Base-by-base conservation (phyloP, 805 yeast genomes). In the Blastobotrys attinorum region DNA sequence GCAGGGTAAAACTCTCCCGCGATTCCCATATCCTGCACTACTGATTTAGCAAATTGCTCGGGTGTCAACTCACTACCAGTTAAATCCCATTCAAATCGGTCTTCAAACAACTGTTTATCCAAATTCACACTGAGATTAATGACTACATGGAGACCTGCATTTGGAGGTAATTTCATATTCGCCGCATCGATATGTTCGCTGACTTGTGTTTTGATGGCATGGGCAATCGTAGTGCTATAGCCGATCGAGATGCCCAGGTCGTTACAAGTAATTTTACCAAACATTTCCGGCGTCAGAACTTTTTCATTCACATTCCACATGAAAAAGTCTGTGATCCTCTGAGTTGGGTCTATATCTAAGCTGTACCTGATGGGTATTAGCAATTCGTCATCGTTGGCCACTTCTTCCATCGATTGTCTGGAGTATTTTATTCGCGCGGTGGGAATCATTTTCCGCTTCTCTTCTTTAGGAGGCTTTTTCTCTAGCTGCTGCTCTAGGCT, bases 31-130 rank as follows among this genome's bases (percentile, higher is more conserved):
- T 92, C 98, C 32, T 77, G 72, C 3, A 86, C 96, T 2, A 90
- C 87, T 5, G 75, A 73, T 46, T 71, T 74, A 0, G 97, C 95
- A 67, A 92, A 92, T 42, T 66, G 66, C 59, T 88, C 96, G 0
- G 98, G 97, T 1, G 87, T 75, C 18, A 83, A 58, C 4, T 67
- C 66, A 7, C 51, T 41, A 8, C 62, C 60, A 15, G 57, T 57
- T 35, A 92, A 68, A 57, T 92, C 94, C 97, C 97, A 90, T 63
- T 92, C 97, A 51, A 92, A 82, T 60, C 83, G 83, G 63, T 92
- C 98, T 53, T 88, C 95, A 56, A 80, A 88, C 34, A 89, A 72
- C 53, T 80, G 81, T 58, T 84, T 84, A 51, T 88, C 87, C 48
- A 92, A 66, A 57, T 83, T 86, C 39, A 92, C 84, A 13, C 90